Evolutionary conservation across 1,284 basidiomycete genomes (phyloP).

Genomic region (Puccinia triticina): DNA sequence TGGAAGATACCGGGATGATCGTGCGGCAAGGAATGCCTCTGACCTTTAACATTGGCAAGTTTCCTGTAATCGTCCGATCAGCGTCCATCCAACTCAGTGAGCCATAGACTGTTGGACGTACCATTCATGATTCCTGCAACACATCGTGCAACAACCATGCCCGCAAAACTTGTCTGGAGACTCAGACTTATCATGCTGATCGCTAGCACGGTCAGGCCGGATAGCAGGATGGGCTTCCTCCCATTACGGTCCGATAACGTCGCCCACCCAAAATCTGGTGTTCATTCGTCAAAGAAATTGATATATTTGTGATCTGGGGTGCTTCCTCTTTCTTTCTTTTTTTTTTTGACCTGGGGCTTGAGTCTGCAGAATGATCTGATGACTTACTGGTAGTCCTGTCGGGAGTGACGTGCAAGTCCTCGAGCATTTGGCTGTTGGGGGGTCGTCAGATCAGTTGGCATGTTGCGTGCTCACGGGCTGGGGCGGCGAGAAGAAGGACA

Average conservation of each 20-base stretch:
- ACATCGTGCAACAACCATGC: slow-evolving; percentile 42
- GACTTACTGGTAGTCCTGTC: slow-evolving; percentile 48
- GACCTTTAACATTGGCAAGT: slow-evolving; percentile 34
- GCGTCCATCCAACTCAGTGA: neutral
- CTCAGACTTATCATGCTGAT: slow-evolving; percentile 53
- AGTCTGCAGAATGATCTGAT: too few relatives aligned
- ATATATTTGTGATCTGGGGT: neutral
- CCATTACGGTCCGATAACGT: slow-evolving; percentile 52
- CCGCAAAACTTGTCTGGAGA: slow-evolving; percentile 30
- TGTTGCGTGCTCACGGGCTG: too few relatives aligned
- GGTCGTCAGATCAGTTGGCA: neutral
- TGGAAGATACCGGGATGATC: neutral
- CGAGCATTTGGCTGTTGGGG: slow-evolving; percentile 32
- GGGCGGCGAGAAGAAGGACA: neutral
- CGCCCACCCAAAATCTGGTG: slow-evolving; percentile 52
- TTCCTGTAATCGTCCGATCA: slow-evolving; percentile 4
- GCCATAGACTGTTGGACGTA: neutral
- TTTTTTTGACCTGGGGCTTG: too few relatives aligned
- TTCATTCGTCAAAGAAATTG: neutral
- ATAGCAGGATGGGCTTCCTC: slow-evolving; percentile 53
- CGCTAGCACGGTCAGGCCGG: slow-evolving; percentile 52
- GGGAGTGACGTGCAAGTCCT: slow-evolving; percentile 44
- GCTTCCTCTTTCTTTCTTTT: too few relatives aligned
- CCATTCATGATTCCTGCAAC: slow-evolving; percentile 48
- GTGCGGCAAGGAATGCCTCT: neutral